These are phyloP conservation scores for Phytophthora crassamura DNA, from an alignment of 352 stramenopile genomes.

Conservation along the genomic window DNA sequence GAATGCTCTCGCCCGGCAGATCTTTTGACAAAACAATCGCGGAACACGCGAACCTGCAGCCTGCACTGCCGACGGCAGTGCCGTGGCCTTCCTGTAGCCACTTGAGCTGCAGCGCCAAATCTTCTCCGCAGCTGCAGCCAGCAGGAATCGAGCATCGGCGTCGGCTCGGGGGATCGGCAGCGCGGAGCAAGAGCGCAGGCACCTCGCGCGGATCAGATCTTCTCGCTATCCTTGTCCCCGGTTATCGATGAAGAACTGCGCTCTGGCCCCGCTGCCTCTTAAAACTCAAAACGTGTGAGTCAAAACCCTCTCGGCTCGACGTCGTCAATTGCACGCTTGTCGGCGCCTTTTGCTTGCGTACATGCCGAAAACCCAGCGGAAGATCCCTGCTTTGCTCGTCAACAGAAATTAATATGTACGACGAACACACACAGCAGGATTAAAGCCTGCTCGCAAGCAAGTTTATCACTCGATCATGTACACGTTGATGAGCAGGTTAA, in stretches of 20 bases:
- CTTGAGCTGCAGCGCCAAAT: conserved; percentile 23
- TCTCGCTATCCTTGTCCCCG: conserved; percentile 16
- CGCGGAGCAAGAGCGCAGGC: conserved; percentile 24
- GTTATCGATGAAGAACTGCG: conserved; percentile 22
- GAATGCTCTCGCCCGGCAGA: conserved; percentile 15
- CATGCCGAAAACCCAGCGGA: conserved; percentile 13
- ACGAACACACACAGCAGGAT: not conserved
- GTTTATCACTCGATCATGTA: no score
- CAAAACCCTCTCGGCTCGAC: not conserved
- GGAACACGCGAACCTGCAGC: conserved; percentile 24
- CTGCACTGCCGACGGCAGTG: no score
- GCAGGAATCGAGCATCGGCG: conserved; percentile 5
- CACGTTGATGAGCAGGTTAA: not conserved
- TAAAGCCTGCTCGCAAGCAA: no score
- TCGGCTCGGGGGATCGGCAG: conserved; percentile 14
- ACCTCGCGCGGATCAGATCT: conserved; percentile 29
- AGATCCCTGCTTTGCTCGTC: conserved; percentile 14
- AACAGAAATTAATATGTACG: conserved; percentile 28
- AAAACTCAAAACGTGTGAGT: conserved; percentile 21
- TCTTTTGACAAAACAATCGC: conserved; percentile 32
- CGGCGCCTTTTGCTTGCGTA: conserved; percentile 23
- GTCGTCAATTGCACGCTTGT: conserved; percentile 29
- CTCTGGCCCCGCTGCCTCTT: conserved; percentile 25
- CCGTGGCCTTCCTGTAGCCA: conserved; percentile 22
- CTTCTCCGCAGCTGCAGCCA: conserved; percentile 35